Conservation (phyloP, 345 rosid species). For the Clarkia xantiana region DNA sequence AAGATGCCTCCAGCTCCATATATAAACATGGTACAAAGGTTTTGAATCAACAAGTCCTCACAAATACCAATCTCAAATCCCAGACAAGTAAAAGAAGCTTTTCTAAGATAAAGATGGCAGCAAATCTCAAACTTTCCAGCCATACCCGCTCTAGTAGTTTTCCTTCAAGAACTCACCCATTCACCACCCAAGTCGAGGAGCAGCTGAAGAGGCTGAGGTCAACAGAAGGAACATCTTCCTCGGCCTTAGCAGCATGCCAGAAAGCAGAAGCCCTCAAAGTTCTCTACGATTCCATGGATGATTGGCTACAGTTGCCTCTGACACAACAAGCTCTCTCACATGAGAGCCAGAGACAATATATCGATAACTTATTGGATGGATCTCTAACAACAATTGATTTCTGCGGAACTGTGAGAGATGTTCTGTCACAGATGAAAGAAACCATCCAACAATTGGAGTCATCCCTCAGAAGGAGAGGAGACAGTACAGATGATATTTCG, state of each 20-base stretch:
- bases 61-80: neutral
- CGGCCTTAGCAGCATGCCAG: constrained; percentile 3
- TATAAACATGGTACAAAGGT: neutral
- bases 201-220: constrained; percentile 4
- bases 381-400: constrained; percentile 13
- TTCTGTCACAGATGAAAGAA: constrained; percentile 6
- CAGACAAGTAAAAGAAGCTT: neutral
- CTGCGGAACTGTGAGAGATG: constrained; percentile 2
- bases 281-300: constrained; percentile 7
- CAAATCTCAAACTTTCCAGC: neutral
- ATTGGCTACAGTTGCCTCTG: constrained; percentile 12
- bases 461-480: constrained; percentile 5
- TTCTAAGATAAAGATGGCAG: neutral
- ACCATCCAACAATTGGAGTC: neutral
- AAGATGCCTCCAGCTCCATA: neutral
- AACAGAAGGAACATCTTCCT: constrained; percentile 1
- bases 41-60: neutral
- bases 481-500: neutral
- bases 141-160: constrained; percentile 8
- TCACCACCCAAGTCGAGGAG: neutral
- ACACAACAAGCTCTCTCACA: constrained; percentile 6
- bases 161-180: constrained; percentile 6
- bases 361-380: constrained; percentile 11
- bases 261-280: constrained; percentile 9
- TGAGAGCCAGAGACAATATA: neutral